A percentile compares a stretch with the other conserved stretches of the same genome.
These are phyloP conservation scores for Aureobasidium sp. DNA, from an alignment of 2,329 filamentous ascomycete genomes.

Conservation along the genomic window DNA sequence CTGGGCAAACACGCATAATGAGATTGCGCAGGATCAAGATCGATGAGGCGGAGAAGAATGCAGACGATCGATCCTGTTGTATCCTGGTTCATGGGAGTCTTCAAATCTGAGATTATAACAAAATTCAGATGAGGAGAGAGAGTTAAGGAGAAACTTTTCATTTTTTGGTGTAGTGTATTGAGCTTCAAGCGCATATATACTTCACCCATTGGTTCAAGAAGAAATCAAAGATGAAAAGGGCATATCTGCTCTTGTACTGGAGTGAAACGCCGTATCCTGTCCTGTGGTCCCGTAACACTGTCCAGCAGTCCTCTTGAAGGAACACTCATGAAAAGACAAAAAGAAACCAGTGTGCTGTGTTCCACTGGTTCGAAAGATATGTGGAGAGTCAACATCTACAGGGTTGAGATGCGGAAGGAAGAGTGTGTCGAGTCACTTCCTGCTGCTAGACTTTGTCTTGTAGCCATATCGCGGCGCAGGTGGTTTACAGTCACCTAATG, in stretches of 20 bases:
- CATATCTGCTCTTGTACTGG: background rate
- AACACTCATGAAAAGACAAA: background rate
- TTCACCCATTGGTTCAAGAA: background rate
- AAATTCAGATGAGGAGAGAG: background rate
- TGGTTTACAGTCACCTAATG: constrained; percentile 13
- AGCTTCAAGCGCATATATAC: background rate
- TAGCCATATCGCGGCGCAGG: constrained; percentile 2
- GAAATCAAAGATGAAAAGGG: background rate
- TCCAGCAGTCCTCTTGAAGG: background rate
- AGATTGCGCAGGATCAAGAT: background rate
- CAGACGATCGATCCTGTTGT: background rate
- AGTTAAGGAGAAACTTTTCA: background rate
- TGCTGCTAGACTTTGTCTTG: background rate
- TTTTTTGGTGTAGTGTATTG: background rate
- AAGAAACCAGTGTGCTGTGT: background rate
- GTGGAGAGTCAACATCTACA: background rate
- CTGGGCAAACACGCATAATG: background rate
- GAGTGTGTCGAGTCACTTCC: background rate
- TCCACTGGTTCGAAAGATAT: background rate
- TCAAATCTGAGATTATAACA: background rate
- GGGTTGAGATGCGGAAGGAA: background rate
- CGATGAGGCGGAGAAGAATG: background rate
- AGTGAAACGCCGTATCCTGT: background rate
- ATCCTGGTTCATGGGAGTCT: background rate
- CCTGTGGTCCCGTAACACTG: background rate